Evolutionary conservation across 2,329 filamentous ascomycete genomes (phyloP).

Genomic region (Phialophora verrucosa): DNA sequence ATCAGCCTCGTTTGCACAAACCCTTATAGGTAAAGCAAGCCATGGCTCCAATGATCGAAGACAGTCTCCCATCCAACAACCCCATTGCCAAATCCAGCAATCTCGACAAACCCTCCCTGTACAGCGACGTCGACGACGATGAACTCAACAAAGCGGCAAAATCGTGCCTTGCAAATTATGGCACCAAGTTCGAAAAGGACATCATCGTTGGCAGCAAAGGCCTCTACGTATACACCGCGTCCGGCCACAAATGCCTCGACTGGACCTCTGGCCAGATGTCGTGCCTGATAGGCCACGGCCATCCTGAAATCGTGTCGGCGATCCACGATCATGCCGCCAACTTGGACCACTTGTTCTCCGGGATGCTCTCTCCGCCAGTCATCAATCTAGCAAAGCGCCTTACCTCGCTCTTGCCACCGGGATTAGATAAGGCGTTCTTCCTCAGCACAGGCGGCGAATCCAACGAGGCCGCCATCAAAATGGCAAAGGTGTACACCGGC

Average conservation of each 20-base stretch:
- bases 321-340: slow-evolving; percentile 56
- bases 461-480: slow-evolving; percentile 67
- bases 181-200: slow-evolving; percentile 42
- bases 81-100: slow-evolving; percentile 47
- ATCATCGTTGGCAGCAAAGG: slow-evolving; percentile 56
- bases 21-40: slow-evolving; percentile 12
- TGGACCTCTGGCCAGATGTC: slow-evolving; percentile 68
- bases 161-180: slow-evolving; percentile 39
- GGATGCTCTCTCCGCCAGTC: slow-evolving; percentile 65
- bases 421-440: slow-evolving; percentile 63
- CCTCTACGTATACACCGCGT: slow-evolving; percentile 53
- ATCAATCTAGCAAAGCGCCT: slow-evolving; percentile 61
- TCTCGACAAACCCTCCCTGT: slow-evolving; percentile 36
- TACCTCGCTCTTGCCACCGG: slow-evolving; percentile 55
- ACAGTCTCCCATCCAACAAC: slow-evolving; percentile 39
- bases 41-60: slow-evolving; percentile 40
- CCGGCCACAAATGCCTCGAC: slow-evolving; percentile 58
- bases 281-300: slow-evolving; percentile 63
- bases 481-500: slow-evolving; percentile 68
- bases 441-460: slow-evolving; percentile 63
- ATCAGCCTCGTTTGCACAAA: neutral
- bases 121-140: slow-evolving; percentile 45
- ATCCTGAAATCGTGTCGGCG: slow-evolving; percentile 63
- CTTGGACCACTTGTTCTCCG: slow-evolving; percentile 65
- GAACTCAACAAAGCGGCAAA: slow-evolving; percentile 44